These are phyloP conservation scores for Gynostemma pentaphyllum DNA, from an alignment of 306 rosid genomes.

Conservation along the genomic window DNA sequence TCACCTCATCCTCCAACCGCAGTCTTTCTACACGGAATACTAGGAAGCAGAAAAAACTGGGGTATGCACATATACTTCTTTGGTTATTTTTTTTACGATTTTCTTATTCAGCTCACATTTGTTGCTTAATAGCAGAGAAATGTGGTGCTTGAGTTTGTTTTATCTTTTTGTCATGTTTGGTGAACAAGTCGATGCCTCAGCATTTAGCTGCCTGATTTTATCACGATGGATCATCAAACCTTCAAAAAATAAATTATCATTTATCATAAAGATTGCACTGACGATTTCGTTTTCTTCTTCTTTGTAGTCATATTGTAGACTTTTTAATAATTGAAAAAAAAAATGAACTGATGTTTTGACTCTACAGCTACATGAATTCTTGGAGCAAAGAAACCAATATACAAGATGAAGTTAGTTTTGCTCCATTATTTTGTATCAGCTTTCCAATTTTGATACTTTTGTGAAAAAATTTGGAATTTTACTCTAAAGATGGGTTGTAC, in stretches of 20 bases:
- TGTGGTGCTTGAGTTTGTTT: conserved; percentile 8
- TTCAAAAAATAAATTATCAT: not conserved
- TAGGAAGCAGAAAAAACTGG: conserved; percentile 93
- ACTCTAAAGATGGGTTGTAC: not conserved
- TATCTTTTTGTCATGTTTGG: not conserved
- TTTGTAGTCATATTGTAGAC: not conserved
- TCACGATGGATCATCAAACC: not conserved
- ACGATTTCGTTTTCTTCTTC: not conserved
- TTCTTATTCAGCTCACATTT: conserved; percentile 2
- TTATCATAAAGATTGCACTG: not conserved
- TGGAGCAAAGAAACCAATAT: not conserved
- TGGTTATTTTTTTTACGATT: not conserved
- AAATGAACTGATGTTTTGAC: not conserved
- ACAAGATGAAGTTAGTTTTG: not conserved
- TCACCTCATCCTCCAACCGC: conserved; percentile 83
- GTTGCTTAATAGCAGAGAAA: not conserved
- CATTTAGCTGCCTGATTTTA: not conserved
- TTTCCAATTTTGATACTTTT: not conserved
- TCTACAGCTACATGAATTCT: not conserved
- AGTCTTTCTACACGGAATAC: conserved; percentile 82
- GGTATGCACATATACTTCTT: conserved; percentile 36
- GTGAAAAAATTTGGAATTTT: not conserved
- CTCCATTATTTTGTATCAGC: not conserved
- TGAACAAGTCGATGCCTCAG: not conserved
- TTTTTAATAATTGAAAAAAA: not conserved